Conservation (phyloP, 2,329 filamentous ascomycete genomes). For the Verticillium nubilum region DNA sequence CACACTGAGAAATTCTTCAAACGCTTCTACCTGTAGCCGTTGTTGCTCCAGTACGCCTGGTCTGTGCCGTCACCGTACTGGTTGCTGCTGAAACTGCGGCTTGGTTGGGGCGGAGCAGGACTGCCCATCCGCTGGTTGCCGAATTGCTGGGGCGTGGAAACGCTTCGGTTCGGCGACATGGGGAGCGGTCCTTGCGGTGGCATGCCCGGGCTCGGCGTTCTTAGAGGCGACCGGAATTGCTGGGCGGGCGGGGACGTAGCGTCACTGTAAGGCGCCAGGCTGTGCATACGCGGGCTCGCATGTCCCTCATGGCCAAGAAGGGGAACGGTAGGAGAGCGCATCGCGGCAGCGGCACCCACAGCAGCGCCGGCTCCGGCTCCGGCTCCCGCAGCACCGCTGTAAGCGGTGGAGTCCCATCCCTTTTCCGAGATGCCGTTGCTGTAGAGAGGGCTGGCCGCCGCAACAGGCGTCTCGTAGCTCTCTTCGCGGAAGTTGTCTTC, state of each 20-base stretch:
- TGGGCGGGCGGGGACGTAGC: neutral
- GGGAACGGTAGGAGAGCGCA: neutral
- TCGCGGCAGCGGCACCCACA: neutral
- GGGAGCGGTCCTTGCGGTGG: conserved; percentile 10
- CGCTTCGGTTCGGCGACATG: conserved; percentile 8
- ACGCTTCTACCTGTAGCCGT: conserved; percentile 3
- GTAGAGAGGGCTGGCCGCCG: conserved; percentile 19
- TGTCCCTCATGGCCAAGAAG: neutral
- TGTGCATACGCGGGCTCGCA: neutral
- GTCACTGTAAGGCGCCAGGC: neutral
- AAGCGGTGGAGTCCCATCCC: conserved; percentile 14
- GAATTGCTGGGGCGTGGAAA: conserved; percentile 4
- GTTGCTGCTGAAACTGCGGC: conserved; percentile 5
- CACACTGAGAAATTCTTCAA: neutral
- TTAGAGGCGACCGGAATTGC: conserved; percentile 6
- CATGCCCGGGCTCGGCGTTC: conserved; percentile 10
- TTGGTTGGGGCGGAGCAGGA: conserved; percentile 4
- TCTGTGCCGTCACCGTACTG: conserved; percentile 6
- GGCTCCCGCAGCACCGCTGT: conserved; percentile 9
- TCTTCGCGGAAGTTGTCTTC: conserved; percentile 19
- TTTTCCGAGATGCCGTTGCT: conserved; percentile 21
- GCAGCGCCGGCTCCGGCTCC: conserved; percentile 5
- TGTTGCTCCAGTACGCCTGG: conserved; percentile 9
- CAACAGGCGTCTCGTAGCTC: conserved; percentile 24
- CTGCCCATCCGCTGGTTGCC: conserved; percentile 9